Conservation (phyloP, 805 yeast genomes). For the Wickerhamomyces strasburgensis region DNA sequence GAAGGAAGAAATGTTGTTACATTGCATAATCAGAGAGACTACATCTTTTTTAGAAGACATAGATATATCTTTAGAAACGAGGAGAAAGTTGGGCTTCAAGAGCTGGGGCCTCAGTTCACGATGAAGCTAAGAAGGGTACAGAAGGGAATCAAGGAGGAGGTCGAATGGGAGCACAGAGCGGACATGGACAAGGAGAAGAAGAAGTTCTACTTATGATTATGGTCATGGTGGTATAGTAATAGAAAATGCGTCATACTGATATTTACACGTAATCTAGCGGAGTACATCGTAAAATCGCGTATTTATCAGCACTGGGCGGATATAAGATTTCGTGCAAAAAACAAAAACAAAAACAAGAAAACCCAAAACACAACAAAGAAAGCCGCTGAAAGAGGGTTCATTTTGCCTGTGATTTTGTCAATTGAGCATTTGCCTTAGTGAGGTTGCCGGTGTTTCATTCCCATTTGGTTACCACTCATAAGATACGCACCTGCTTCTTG, state of each 20-base stretch:
- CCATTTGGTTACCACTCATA: too few relatives aligned
- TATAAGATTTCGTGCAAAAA: too few relatives aligned
- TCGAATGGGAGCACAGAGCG: constrained; percentile 94
- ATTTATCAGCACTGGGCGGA: too few relatives aligned
- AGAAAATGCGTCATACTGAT: constrained; percentile 1
- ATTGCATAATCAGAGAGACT: constrained; percentile 94
- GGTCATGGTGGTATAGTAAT: constrained; percentile 1
- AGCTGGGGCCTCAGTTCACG: constrained; percentile 95
- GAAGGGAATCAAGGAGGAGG: constrained; percentile 85
- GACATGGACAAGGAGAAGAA: constrained; percentile 96
- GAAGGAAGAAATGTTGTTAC: constrained; percentile 96
- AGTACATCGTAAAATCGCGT: too few relatives aligned
- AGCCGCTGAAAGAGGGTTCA: too few relatives aligned
- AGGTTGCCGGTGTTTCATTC: too few relatives aligned
- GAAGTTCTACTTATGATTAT: constrained; percentile 68
- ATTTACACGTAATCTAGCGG: too few relatives aligned
- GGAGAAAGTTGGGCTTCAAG: constrained; percentile 91
- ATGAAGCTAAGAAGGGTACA: constrained; percentile 82
- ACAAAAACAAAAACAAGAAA: too few relatives aligned
- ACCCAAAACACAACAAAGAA: too few relatives aligned
- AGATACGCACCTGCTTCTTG: too few relatives aligned
- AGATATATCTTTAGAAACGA: constrained; percentile 86
- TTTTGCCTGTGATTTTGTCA: too few relatives aligned
- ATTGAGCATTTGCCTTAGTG: too few relatives aligned
- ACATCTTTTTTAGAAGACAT: constrained; percentile 91